Percentiles rank a stretch among this genome's conserved stretches.
Evolutionary conservation across 2,329 filamentous ascomycete genomes (phyloP).

Genomic region (Setomelanomma holmii): DNA sequence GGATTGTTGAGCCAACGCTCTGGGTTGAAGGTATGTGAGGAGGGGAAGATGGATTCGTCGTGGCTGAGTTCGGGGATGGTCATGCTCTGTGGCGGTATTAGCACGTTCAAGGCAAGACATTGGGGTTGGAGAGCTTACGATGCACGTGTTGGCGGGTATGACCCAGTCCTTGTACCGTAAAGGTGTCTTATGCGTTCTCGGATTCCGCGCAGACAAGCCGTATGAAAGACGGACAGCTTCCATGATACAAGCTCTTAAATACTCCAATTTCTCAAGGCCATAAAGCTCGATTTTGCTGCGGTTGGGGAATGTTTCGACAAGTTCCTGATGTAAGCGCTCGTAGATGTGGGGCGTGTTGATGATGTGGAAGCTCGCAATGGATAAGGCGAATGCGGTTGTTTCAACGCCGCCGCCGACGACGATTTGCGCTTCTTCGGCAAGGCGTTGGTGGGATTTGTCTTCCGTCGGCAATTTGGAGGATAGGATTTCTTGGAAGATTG

Average conservation of each 20-base stretch:
- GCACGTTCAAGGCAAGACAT: no score
- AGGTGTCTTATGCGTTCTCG: slow-evolving; percentile 36
- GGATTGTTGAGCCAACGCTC: slow-evolving; percentile 51
- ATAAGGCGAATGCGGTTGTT: slow-evolving; percentile 45
- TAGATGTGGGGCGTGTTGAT: slow-evolving; percentile 41
- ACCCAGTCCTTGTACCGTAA: slow-evolving; percentile 36
- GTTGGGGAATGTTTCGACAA: slow-evolving; percentile 38
- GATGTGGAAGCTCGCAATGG: slow-evolving; percentile 42
- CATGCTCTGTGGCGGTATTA: slow-evolving; percentile 23
- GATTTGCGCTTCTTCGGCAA: slow-evolving; percentile 49
- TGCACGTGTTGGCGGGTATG: slow-evolving; percentile 43
- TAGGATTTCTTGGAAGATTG: slow-evolving; percentile 46
- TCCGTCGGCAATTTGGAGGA: slow-evolving; percentile 34
- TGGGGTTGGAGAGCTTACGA: slow-evolving; percentile 22
- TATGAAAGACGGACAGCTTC: slow-evolving; percentile 48
- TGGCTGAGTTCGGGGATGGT: slow-evolving; percentile 46
- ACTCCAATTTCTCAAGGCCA: slow-evolving; percentile 34
- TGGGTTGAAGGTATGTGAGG: slow-evolving; percentile 44
- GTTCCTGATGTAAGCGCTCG: slow-evolving; percentile 37
- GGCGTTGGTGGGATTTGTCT: slow-evolving; percentile 48
- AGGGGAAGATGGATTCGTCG: slow-evolving; percentile 48
- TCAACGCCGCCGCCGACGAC: slow-evolving; percentile 50
- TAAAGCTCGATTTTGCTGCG: slow-evolving; percentile 29
- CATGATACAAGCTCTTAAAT: slow-evolving; percentile 33
- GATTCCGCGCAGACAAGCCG: slow-evolving; percentile 49